Base-by-base conservation (phyloP, 441 rosid species). In the Pelargonium citronellum region DNA sequence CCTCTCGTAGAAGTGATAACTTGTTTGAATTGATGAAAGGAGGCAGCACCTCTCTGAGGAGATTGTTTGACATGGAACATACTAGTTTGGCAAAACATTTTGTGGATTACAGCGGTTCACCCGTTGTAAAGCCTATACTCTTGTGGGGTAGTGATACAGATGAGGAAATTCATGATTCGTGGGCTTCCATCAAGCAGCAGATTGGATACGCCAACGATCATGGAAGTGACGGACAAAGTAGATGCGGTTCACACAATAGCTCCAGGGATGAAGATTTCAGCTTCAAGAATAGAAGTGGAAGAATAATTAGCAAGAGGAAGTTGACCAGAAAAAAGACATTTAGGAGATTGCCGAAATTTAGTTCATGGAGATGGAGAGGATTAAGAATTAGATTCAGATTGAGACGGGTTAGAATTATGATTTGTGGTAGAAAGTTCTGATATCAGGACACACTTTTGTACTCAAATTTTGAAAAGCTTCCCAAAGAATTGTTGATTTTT, bases 61-160 rank as follows among this genome's bases (percentile, higher is more conserved):
- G 90, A 72, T 64, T 86, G 22, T 83, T 79, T 58, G 82, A 80
- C 67, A 85, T 80, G 84, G 82, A 80, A 68, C 84, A 80, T n/a
- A 79, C 81, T 0, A 77, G 82, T 72, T 79, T 83, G 68, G 74
- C 78, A 7, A 73, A 71, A 27, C 73, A 80, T 75, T 81, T 83
- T 60, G 44, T 74, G 46, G 80, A 79, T 27, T 83, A 82, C 74
- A 79, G 82, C 15, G 84, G 76, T 17, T 74, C 84, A 1, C 82
- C 87, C 0, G 5, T 75, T 0, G 57, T 53, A 7, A 85, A 74
- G 80, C 19, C 84, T 30, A 66, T 80, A 47, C 79, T 74, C 12
- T 49, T 81, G 39, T 81, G 84, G 86, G 84, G 81, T 7, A 79
- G 87, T 46, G 84, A 79, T 9, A 62, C 68, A 0, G 89, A 82